Conservation (phyloP, 164 flowering plant species). For the Umbellularia californica region DNA sequence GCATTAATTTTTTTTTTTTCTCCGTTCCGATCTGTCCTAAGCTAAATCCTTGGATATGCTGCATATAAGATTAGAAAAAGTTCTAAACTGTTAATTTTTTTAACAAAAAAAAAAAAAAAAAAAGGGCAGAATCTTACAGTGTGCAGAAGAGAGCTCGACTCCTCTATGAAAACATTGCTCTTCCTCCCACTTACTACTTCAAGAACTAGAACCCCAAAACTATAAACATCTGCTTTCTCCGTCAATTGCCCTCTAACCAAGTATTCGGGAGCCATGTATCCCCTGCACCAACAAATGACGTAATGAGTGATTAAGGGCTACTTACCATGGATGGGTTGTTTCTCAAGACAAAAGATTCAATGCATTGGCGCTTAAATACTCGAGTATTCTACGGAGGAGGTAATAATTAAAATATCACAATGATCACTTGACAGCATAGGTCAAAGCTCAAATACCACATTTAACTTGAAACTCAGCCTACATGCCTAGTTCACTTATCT, state of each 20-base stretch:
- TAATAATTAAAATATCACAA: too few species aligned
- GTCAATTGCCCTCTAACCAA: conserved; percentile 16
- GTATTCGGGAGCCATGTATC: conserved; percentile 20
- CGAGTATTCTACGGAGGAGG: too few species aligned
- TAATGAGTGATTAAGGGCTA: not conserved
- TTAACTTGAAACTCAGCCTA: too few species aligned
- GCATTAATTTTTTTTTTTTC: too few species aligned
- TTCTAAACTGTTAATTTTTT: conserved; percentile 24
- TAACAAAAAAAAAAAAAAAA: not conserved
- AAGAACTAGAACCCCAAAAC: conserved; percentile 15
- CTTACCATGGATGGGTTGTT: too few species aligned
- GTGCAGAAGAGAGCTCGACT: conserved; percentile 9
- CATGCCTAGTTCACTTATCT: too few species aligned
- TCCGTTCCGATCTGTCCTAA: too few species aligned
- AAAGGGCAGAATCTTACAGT: not conserved
- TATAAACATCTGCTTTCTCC: conserved; percentile 21
- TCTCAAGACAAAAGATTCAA: too few species aligned
- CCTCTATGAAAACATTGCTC: conserved; percentile 7
- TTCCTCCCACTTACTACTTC: conserved; percentile 10
- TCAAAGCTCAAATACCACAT: too few species aligned
- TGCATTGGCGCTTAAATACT: too few species aligned
- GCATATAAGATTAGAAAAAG: not conserved
- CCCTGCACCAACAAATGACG: conserved; percentile 3
- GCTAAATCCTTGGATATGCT: not conserved
- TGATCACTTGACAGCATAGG: too few species aligned